These are phyloP conservation scores for Oryza meyeriana DNA, from an alignment of 176 grass and related monocot species.

Conservation along the genomic window DNA sequence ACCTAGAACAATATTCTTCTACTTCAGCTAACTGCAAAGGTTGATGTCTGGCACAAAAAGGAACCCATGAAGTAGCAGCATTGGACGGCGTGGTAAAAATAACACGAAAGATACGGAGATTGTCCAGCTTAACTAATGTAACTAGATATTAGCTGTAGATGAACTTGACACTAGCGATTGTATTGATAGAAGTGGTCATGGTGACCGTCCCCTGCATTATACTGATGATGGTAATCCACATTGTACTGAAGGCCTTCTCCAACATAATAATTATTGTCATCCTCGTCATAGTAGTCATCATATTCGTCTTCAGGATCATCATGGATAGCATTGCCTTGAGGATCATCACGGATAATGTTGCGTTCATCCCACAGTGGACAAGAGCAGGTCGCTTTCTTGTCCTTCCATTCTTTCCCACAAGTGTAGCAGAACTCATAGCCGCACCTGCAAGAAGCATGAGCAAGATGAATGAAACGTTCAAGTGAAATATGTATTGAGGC, in stretches of 20 bases:
- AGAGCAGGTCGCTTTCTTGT: constrained; percentile 61
- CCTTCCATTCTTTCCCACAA: constrained; percentile 72
- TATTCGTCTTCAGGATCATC: not conserved
- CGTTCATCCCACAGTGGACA: constrained; percentile 68
- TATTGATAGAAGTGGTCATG: not conserved
- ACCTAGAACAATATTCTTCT: not conserved
- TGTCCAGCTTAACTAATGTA: not conserved
- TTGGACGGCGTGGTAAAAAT: not conserved
- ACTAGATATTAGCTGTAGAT: not conserved
- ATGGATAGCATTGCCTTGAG: not conserved
- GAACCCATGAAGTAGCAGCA: not conserved
- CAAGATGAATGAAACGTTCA: not conserved
- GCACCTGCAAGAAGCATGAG: constrained; percentile 38
- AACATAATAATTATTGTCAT: not conserved
- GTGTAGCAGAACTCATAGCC: constrained; percentile 90
- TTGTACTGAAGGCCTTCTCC: not conserved
- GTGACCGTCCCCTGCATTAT: not conserved
- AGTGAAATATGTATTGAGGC: too few relatives aligned
- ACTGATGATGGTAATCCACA: not conserved
- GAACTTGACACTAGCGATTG: constrained; percentile 2
- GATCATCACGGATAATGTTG: constrained; percentile 30
- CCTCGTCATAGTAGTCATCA: not conserved
- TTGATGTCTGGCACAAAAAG: not conserved
- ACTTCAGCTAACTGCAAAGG: not conserved
- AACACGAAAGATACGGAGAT: not conserved